phyloP scores from a whole-genome alignment of 1,139 yeast genomes.

The Tardiomyces blankii region DNA sequence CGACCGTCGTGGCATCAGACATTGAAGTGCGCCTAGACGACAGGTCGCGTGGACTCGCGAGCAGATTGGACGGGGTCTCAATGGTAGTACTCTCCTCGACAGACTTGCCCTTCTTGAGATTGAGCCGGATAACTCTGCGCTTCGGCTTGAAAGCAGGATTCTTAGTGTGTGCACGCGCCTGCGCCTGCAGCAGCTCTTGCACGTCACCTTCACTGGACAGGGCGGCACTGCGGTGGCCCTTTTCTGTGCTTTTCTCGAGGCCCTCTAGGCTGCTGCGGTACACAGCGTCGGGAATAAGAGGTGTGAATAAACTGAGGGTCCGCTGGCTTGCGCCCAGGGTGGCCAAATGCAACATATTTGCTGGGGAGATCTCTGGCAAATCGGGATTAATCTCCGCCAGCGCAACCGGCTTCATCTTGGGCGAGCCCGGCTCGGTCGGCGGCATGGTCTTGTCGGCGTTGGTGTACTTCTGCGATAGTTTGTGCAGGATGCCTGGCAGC shows the following conservation, averaged over 20 bases:
- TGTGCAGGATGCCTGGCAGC: constrained; percentile 69
- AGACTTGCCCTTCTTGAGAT: not conserved
- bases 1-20: no score
- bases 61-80: no score
- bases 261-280: constrained; percentile 12
- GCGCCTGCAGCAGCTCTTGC: not conserved
- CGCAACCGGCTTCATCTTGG: constrained; percentile 19
- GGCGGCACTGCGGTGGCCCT: no score
- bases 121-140: not conserved
- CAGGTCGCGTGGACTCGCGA: no score
- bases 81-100: no score
- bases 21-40: no score
- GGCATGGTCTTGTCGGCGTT: constrained; percentile 4
- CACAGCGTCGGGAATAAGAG: constrained; percentile 44
- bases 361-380: constrained; percentile 48
- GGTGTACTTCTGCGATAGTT: constrained; percentile 63
- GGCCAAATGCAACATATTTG: constrained; percentile 59
- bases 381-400: constrained; percentile 46
- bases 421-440: constrained; percentile 7
- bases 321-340: constrained; percentile 70
- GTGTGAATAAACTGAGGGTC: constrained; percentile 58
- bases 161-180: not conserved
- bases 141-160: not conserved
- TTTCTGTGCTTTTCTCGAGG: not conserved
- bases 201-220: not conserved